A percentile compares a stretch with the other conserved stretches of the same genome.
Conservation (phyloP, 805 yeast genomes). For the Vanderwaltozyma yarrowii region DNA sequence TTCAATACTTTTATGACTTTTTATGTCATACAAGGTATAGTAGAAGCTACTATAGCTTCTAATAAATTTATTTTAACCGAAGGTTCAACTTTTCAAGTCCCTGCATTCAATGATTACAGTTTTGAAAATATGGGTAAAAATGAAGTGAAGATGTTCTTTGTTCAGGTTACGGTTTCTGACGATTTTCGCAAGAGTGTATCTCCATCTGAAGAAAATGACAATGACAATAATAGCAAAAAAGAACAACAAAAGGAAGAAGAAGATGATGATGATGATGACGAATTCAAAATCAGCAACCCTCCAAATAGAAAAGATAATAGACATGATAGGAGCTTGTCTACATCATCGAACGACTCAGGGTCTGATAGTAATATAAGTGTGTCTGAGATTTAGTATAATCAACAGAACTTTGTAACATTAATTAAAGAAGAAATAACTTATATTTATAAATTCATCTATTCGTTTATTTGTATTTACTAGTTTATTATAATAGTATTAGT, state of each 20-base stretch:
- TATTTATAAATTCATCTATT: too few species aligned
- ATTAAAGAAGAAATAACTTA: not conserved
- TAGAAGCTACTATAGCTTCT: conserved; percentile 57
- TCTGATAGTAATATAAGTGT: conserved; percentile 16
- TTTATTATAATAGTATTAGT: too few species aligned
- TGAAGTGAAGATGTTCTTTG: conserved; percentile 60
- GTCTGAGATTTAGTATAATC: conserved; percentile 6
- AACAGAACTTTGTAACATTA: not conserved
- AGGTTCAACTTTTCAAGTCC: conserved; percentile 77
- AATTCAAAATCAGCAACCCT: not conserved
- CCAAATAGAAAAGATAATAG: not conserved
- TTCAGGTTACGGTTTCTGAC: conserved; percentile 41
- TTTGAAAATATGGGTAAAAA: conserved; percentile 51
- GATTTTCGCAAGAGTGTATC: not conserved
- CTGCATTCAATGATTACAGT: conserved; percentile 65
- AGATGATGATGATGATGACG: not conserved
- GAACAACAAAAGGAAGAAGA: too few species aligned
- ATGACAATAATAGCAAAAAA: too few species aligned
- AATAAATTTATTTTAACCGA: conserved; percentile 48
- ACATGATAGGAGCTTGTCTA: not conserved
- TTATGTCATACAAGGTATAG: conserved; percentile 58
- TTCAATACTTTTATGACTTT: conserved; percentile 58
- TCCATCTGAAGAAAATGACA: not conserved
- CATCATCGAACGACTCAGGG: not conserved
- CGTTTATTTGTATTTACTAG: too few species aligned